Percentiles rank a stretch among this genome's conserved stretches.
Evolutionary conservation across 2,329 filamentous ascomycete species (phyloP).

Genomic region (Penicillium sp.): DNA sequence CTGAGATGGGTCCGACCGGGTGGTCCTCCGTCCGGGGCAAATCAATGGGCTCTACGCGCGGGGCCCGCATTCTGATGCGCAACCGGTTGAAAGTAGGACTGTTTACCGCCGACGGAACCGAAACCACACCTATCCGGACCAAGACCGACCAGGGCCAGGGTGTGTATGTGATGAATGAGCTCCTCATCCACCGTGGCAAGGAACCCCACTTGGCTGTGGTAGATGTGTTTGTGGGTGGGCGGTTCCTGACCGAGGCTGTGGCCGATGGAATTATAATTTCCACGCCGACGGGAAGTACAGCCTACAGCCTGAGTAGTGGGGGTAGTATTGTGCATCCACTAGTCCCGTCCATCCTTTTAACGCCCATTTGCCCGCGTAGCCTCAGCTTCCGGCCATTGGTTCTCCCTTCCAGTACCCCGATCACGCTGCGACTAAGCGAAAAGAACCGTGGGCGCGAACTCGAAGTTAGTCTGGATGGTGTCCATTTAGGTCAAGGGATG

Average conservation of each 20-base stretch:
- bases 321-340: slow-evolving; percentile 93
- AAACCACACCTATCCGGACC: slow-evolving; percentile 37
- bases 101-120: slow-evolving; percentile 70
- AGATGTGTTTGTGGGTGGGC: slow-evolving; percentile 83
- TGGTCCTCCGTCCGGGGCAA: slow-evolving; percentile 79
- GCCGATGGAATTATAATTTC: slow-evolving; percentile 93
- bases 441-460: slow-evolving; percentile 75
- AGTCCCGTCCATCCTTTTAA: slow-evolving; percentile 83
- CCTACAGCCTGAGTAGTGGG: slow-evolving; percentile 89
- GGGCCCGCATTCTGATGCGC: slow-evolving; percentile 78
- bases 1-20: slow-evolving; percentile 45
- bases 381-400: slow-evolving; percentile 90
- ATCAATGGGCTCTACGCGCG: slow-evolving; percentile 71
- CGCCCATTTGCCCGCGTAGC: slow-evolving; percentile 89
- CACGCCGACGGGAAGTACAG: slow-evolving; percentile 91
- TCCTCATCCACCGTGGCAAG: slow-evolving; percentile 86
- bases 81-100: slow-evolving; percentile 85
- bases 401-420: slow-evolving; percentile 78
- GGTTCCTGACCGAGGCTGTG: slow-evolving; percentile 88
- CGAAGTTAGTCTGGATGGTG: slow-evolving; percentile 77
- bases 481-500: slow-evolving; percentile 64
- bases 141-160: slow-evolving; percentile 41
- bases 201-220: slow-evolving; percentile 89
- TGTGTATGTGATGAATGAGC: slow-evolving; percentile 84
- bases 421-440: slow-evolving; percentile 77